Conservation (phyloP, 805 yeast genomes). For the Candida maesae region DNA sequence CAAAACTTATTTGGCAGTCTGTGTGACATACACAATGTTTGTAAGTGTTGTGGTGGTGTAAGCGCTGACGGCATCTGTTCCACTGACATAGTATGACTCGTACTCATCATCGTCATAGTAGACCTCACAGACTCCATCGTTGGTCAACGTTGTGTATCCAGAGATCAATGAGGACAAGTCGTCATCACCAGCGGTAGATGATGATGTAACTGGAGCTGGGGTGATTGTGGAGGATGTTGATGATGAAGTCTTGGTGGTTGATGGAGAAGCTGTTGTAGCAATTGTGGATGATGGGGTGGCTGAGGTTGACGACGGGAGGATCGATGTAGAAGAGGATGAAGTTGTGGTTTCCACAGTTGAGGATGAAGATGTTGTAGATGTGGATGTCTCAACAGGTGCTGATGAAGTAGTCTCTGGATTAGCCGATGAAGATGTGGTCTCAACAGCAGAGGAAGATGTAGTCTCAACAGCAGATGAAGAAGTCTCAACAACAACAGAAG, state of each 20-base stretch:
- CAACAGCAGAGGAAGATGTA: slow-evolving; percentile 6
- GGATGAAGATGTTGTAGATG: slow-evolving; percentile 6
- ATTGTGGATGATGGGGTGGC: slow-evolving; percentile 7
- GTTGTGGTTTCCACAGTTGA: no score
- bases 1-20: slow-evolving; percentile 9
- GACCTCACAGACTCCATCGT: slow-evolving; percentile 27
- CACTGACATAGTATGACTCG: slow-evolving; percentile 25
- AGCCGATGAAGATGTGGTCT: slow-evolving; percentile 1
- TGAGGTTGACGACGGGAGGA: neutral
- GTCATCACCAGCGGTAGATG: neutral
- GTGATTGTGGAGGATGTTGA: slow-evolving; percentile 18
- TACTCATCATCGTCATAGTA: slow-evolving; percentile 24
- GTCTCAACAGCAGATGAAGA: neutral
- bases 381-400: neutral
- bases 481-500: neutral
- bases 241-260: slow-evolving; percentile 3
- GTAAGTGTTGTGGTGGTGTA: slow-evolving; percentile 27
- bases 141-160: slow-evolving; percentile 21
- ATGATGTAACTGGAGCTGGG: slow-evolving; percentile 9
- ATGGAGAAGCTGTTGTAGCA: slow-evolving; percentile 8
- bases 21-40: slow-evolving; percentile 21
- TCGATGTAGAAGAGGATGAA: neutral
- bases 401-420: slow-evolving; percentile 4
- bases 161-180: slow-evolving; percentile 6
- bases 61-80: slow-evolving; percentile 27